Evolutionary conservation across 257 asterid genomes (phyloP), one percentile per base, ranked within the genome.

Genomic region (Craterostigma plantagineum): DNA sequence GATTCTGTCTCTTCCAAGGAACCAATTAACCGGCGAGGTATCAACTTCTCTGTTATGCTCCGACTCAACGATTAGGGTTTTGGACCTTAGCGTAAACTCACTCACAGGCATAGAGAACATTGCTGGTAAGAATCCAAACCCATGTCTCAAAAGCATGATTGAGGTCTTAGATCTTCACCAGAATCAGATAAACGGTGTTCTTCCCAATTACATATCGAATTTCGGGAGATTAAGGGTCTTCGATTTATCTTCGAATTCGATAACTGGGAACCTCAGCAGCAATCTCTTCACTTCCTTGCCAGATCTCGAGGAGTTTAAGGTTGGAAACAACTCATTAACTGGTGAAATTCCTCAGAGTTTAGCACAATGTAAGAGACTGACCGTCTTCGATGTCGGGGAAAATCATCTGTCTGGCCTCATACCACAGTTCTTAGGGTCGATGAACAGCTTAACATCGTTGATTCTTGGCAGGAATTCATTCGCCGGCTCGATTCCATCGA

Each of bases 111-210:
- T 82, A 39, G 75, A 52, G 51, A 54, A 48, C 33, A 55, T 45
- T 41, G 40, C 35, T 49, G 69, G 61, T 8, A 46, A 66, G 33
- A 75, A 81, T 52, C 6, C 30, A 23, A 23, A 23, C 30, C 30
- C 30, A 23, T 23, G 30, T 23, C 30, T 23, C 30, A 62, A 46
- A 3, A 67, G 90, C 50, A 68, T 58, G 14, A 38, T 71, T 34
- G 76, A 82, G 55, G 77, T 58, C 30, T 54, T 82, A 8, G 72
- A 70, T 56, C 72, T 82, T 71, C 85, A 75, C 74, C 78, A 55
- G 75, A 82, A 82, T 68, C 76, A 64, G 63, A 82, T 82, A 50
- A 61, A 54, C 44, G 76, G 71, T 23, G 65, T 58, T 51, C 68
- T 78, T 59, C 94, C 92, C 3, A 52, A 14, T 10, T 48, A 70